Base-by-base conservation (phyloP, 768 basidiomycete species). In the Boletus coccyginus region DNA sequence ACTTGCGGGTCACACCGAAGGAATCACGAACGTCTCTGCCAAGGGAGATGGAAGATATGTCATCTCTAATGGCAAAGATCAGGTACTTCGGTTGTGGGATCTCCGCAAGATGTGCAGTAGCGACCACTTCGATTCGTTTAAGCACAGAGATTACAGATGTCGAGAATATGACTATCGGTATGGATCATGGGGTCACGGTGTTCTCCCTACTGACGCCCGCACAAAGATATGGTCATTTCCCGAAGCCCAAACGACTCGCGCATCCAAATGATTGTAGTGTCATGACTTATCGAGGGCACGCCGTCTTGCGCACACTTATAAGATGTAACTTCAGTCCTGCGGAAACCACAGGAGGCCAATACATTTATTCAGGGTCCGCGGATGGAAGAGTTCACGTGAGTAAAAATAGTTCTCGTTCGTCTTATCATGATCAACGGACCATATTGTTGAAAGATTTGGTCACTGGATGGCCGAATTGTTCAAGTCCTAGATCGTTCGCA, bases 41-140 rank as follows among this genome's bases (percentile, higher is more conserved):
- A 98, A 97, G 65, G 96, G 96, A 7, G 96, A 98, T 66, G 96
- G 96, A 10, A 86, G 96, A 56, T 98, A 98, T 68, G 77, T 96
- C 45, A 87, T 98, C 44, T 94, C 92, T 17, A 98, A 98, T 65
- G 94, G 94, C 38, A 98, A 98, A 73, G 96, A 98, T 68, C 95
- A 98, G 64, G 84, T 90, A 1, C 76, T 94, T 48, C 85, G 94
- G 8, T 73, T 98, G 24, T 98, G 96, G 90, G 96, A 98, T 73
- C 75, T 98, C 44, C 85, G 96, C 47, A 94, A 88, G 73, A 98
- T 98, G 96, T 79, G 86, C 41, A 86, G 78, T 57, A 87, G 81
- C 64, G 69, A 76, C 17, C 87, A 94, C 42, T 87, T 84, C 62
- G 87, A 91, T 46, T 66, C 63, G 29, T 81, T 83, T 31, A 71